phyloP scores from a whole-genome alignment of 2,329 filamentous ascomycete species.

The Aureobasidium sp. region DNA sequence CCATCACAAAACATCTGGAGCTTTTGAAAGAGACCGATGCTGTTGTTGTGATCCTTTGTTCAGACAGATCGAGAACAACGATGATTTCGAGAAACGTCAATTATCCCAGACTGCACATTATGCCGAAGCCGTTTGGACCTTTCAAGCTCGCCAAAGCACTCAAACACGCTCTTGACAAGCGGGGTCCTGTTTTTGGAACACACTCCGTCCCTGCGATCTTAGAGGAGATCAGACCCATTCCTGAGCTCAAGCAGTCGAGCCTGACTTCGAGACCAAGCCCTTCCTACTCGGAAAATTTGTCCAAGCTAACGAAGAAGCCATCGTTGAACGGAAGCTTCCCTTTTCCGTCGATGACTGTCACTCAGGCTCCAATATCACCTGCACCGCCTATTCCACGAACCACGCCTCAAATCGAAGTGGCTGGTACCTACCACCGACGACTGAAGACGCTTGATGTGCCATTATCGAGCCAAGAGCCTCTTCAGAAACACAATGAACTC shows the following conservation, averaged over 20 bases:
- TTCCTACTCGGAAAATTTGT: not conserved
- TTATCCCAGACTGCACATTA: not conserved
- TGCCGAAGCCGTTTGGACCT: constrained; percentile 25
- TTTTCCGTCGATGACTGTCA: not conserved
- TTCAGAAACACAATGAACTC: not conserved
- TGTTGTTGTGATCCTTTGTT: constrained; percentile 27
- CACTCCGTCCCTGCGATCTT: not conserved
- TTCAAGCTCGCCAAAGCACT: constrained; percentile 25
- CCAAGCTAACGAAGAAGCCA: not conserved
- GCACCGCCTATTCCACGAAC: not conserved
- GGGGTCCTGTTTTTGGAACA: not conserved
- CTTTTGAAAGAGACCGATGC: constrained; percentile 14
- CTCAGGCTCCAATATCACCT: not conserved
- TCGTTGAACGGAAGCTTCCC: not conserved
- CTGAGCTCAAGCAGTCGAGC: not conserved
- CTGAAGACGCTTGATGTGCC: not conserved
- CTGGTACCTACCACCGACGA: not conserved
- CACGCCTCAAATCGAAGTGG: not conserved
- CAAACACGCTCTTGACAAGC: constrained; percentile 2
- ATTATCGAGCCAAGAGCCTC: not conserved
- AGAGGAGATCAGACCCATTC: not conserved
- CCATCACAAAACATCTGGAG: constrained; percentile 15
- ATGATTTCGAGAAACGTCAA: not conserved
- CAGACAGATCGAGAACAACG: constrained; percentile 20
- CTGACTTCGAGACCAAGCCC: not conserved